Conservation (phyloP, 495 filamentous ascomycete genomes). For the Clohesyomyces aquaticus region DNA sequence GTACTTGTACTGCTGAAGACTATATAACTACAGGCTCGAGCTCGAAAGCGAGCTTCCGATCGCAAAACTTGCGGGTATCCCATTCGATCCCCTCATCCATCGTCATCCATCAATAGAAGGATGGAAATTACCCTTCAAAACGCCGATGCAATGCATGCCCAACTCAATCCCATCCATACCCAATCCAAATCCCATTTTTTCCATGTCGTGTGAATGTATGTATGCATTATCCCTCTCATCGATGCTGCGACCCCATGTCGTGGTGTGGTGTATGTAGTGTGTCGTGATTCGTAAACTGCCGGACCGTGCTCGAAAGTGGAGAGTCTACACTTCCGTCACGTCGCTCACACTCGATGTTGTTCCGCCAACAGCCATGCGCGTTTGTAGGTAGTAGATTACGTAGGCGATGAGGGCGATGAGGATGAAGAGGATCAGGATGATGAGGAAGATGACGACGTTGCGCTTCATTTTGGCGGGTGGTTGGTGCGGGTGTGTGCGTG, state of each 20-base stretch:
- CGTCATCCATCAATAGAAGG: no score
- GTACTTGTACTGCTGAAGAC: no score
- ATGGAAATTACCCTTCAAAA: no score
- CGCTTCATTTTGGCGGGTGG: constrained; percentile 46
- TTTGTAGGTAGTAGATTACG: constrained; percentile 48
- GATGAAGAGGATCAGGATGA: constrained; percentile 53
- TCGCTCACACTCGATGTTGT: constrained; percentile 33
- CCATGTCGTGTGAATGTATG: neutral
- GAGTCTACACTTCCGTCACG: constrained; percentile 25
- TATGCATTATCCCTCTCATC: no score
- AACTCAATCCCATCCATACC: neutral
- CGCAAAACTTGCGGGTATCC: no score
- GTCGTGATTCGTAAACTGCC: no score
- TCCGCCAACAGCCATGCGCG: constrained; percentile 41
- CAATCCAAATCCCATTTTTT: neutral
- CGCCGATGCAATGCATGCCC: neutral
- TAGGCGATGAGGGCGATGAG: constrained; percentile 49
- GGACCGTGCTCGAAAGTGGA: neutral
- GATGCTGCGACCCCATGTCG: no score
- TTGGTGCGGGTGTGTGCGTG: constrained; percentile 1
- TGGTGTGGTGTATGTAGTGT: neutral
- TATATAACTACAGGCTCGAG: no score
- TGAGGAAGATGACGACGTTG: constrained; percentile 53
- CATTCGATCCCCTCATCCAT: no score
- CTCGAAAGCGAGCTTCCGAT: no score